phyloP scores from a whole-genome alignment of 805 yeast genomes.

The Metschnikowia koreensis region DNA sequence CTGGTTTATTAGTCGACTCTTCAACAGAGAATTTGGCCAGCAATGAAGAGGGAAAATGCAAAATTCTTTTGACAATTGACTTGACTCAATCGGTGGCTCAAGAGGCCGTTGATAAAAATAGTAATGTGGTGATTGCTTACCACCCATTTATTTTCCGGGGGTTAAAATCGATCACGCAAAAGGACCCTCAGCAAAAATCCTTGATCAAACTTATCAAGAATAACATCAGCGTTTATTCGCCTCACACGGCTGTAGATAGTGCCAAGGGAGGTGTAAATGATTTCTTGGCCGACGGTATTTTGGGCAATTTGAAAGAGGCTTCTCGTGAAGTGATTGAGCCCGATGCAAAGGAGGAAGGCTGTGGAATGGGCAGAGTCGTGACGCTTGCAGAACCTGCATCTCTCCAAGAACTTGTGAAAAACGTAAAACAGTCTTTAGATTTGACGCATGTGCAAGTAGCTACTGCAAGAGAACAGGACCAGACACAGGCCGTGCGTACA shows the following conservation, averaged over 20 bases:
- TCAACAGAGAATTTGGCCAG: conserved; percentile 14
- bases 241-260: conserved; percentile 96
- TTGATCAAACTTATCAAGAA: conserved; percentile 67
- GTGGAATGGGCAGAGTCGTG: conserved; percentile 83
- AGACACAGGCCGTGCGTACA: conserved; percentile 34
- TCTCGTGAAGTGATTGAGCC: conserved; percentile 44
- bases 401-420: conserved; percentile 44
- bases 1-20: conserved; percentile 83
- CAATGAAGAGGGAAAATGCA: conserved; percentile 19
- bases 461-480: conserved; percentile 23
- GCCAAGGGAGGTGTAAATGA: conserved; percentile 92
- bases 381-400: conserved; percentile 43
- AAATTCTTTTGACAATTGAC: conserved; percentile 73
- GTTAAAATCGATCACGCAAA: conserved; percentile 61
- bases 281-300: conserved; percentile 71
- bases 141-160: conserved; percentile 93
- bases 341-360: conserved; percentile 43
- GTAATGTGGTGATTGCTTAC: conserved; percentile 74
- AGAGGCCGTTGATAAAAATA: conserved; percentile 65
- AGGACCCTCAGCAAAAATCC: conserved; percentile 79
- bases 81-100: conserved; percentile 78
- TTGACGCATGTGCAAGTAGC: conserved; percentile 67
- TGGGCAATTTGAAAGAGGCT: conserved; percentile 25
- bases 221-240: conserved; percentile 87
- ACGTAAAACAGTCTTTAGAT: conserved; percentile 53